Percentiles rank a stretch among this genome's conserved stretches.
Conservation (phyloP, 176 grass and related monocot genomes). For the Poa pratensis region DNA sequence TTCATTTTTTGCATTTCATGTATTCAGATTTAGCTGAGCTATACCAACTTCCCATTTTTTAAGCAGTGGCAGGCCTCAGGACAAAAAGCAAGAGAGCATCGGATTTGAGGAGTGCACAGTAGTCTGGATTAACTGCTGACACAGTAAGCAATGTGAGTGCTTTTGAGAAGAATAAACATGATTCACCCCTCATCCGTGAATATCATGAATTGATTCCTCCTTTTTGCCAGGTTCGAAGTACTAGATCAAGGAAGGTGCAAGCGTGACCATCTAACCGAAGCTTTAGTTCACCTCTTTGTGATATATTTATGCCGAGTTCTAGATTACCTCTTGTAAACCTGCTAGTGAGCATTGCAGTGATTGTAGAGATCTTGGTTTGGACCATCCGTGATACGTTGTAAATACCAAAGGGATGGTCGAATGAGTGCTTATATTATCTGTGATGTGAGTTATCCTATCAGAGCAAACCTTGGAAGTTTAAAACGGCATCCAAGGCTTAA, state of each 20-base stretch:
- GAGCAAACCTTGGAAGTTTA: neutral
- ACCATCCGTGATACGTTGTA: constrained; percentile 9
- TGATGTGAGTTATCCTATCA: neutral
- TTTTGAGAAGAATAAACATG: neutral
- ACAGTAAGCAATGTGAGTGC: constrained; percentile 45
- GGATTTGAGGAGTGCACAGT: constrained; percentile 37
- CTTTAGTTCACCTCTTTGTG: neutral
- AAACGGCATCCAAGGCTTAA: neutral
- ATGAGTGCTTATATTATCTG: neutral
- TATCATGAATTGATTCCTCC: neutral
- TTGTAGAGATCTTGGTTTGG: neutral
- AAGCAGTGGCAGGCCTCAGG: constrained; percentile 26
- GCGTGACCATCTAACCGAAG: constrained; percentile 17
- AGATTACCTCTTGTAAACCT: constrained; percentile 10
- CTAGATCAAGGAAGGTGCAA: constrained; percentile 55
- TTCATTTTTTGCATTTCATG: neutral
- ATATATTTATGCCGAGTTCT: constrained; percentile 4
- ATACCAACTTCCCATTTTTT: neutral
- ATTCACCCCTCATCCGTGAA: constrained; percentile 1
- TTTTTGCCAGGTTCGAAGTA: constrained; percentile 45
- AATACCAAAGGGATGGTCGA: neutral
- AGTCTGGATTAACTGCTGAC: constrained; percentile 43
- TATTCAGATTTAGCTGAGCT: constrained; percentile 13
- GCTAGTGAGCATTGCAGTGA: neutral
- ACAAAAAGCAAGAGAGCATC: constrained; percentile 59